Evolutionary conservation across 352 stramenopile species (phyloP).

Genomic region (Phytophthora hibernalis): DNA sequence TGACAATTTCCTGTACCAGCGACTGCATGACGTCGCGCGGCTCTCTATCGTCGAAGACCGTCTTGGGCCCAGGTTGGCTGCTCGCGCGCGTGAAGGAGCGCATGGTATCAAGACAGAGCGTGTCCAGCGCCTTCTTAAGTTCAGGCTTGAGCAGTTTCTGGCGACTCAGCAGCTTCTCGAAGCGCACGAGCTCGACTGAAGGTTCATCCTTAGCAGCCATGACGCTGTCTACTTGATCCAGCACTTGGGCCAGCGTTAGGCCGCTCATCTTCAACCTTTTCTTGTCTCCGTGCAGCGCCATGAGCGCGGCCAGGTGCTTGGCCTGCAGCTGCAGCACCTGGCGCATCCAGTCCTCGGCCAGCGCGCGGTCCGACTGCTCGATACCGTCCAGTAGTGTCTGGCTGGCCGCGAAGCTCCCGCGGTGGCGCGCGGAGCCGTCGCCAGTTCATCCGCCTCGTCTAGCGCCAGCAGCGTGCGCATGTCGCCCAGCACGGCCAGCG

Average conservation of each 20-base stretch:
- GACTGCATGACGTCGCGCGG: conserved; percentile 74
- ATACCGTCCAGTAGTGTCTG: conserved; percentile 57
- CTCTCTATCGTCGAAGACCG: conserved; percentile 60
- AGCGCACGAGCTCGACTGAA: conserved; percentile 55
- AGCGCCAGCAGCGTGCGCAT: conserved; percentile 62
- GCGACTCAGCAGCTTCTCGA: conserved; percentile 73
- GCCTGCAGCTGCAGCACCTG: conserved; percentile 65
- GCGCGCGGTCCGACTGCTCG: conserved; percentile 60
- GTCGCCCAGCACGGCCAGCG: conserved; percentile 59
- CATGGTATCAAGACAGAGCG: conserved; percentile 73
- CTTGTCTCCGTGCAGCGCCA: conserved; percentile 61
- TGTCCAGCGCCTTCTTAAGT: conserved; percentile 72
- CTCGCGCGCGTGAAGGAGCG: conserved; percentile 48
- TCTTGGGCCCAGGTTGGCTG: conserved; percentile 29
- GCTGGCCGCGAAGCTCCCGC: conserved; percentile 42
- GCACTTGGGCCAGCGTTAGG: conserved; percentile 49
- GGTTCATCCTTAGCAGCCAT: conserved; percentile 45
- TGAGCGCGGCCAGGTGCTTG: conserved; percentile 58
- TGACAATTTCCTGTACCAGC: conserved; percentile 69
- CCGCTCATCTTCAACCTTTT: conserved; percentile 37
- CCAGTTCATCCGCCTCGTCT: conserved; percentile 37
- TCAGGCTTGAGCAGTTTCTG: conserved; percentile 64
- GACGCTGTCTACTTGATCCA: conserved; percentile 41
- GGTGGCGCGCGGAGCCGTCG: conserved; percentile 8
- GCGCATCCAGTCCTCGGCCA: conserved; percentile 65